A percentile compares a stretch with the other conserved stretches of the same genome.
Conservation (phyloP, 1,284 basidiomycete species). For the Erythrobasidium hasegawianum region DNA sequence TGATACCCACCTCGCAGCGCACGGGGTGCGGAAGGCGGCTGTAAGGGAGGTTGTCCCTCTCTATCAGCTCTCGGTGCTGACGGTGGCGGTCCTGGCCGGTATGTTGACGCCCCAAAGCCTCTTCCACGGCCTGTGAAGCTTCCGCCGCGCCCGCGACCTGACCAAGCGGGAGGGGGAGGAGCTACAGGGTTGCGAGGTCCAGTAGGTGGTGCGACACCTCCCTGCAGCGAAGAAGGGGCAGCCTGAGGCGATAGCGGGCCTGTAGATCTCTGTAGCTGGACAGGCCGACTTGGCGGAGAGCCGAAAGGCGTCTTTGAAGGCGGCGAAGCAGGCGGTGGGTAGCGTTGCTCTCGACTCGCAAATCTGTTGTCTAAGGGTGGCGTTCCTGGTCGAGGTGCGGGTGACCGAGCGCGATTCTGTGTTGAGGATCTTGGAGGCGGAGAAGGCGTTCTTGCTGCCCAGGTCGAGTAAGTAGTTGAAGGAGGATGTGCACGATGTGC, state of each 20-base stretch:
- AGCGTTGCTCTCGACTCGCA: not conserved
- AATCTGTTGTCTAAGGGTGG: not conserved
- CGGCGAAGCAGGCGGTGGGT: not conserved
- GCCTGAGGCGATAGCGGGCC: not conserved
- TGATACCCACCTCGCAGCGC: slow-evolving; percentile 13
- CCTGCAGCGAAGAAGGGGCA: not conserved
- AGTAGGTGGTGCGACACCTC: slow-evolving; percentile 5
- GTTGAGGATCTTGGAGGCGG: slow-evolving; percentile 6
- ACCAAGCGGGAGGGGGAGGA: slow-evolving; percentile 4
- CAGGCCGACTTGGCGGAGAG: slow-evolving; percentile 9
- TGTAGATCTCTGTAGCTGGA: not conserved
- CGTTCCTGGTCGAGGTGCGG: too few species aligned
- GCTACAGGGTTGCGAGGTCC: slow-evolving; percentile 8
- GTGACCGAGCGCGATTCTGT: not conserved
- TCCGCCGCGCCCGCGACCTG: slow-evolving; percentile 8
- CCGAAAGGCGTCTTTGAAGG: slow-evolving; percentile 1
- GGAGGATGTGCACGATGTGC: too few species aligned
- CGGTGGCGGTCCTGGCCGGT: slow-evolving; percentile 13
- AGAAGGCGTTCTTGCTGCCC: not conserved
- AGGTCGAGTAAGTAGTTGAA: too few species aligned
- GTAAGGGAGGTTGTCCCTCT: slow-evolving; percentile 5
- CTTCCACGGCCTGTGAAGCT: not conserved
- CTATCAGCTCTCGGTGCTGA: slow-evolving; percentile 10
- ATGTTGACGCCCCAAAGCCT: slow-evolving; percentile 18
- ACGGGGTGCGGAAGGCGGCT: slow-evolving; percentile 25